Evolutionary conservation across 768 basidiomycete genomes (phyloP), one percentile per base, ranked within the genome.

Genomic region (Trametes cubensis): DNA sequence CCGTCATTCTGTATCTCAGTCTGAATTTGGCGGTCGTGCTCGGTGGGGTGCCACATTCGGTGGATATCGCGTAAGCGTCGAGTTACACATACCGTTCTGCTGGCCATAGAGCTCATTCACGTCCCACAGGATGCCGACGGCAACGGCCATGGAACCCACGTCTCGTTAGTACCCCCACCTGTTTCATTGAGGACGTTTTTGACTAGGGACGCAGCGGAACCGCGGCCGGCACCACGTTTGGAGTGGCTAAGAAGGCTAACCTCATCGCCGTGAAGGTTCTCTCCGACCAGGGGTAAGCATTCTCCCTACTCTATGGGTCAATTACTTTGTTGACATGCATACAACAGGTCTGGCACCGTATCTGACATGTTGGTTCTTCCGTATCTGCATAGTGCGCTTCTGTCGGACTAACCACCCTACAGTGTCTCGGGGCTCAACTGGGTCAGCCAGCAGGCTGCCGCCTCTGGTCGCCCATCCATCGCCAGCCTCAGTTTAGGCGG

Each of bases 181-280:
- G 4, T 18, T 39, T 3, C 7, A 14, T 30, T 49, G 4, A 25
- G 28, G 28, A 21, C 46, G 7, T n/a, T 49, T 25, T 15, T 42
- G 10, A 65, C n/a, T 17, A 21, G 30, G 7, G 17, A 4, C 66
- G 53, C 63, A 74, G 77, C 28, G 78, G 76, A 20, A 76, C 73
- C 49, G 72, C 69, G 6, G 77, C 69, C 21, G 78, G 79, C 11
- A 70, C 61, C 8, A 67, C 64, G 26, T 79, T 64, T 26, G 72
- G 72, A 44, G 61, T 72, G 42, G 71, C 72, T 0, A 73, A 77
- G 66, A 58, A 50, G 17, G 77, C 74, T 1, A 70, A 61, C 44
- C 54, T 80, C 55, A 72, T 79, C 58, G 77, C 79, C 3, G 78
- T 81, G 56, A 81, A 80, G 63, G 79, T 80, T 20, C 70, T 80